Evolutionary conservation across 495 filamentous ascomycete species (phyloP).

Genomic region (Zalerion maritima): DNA sequence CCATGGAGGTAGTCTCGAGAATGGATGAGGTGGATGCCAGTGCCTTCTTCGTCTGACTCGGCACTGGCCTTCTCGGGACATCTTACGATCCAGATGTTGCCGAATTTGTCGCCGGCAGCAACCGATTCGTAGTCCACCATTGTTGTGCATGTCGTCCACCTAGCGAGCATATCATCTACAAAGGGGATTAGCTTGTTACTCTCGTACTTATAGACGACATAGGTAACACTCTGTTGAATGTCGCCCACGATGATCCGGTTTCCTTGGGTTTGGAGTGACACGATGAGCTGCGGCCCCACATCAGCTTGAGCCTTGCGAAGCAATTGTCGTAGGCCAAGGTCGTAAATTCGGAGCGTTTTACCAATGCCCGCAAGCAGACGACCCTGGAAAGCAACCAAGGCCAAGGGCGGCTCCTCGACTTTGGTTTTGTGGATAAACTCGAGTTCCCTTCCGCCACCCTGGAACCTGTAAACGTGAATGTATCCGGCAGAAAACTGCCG

Average conservation of each 20-base stretch:
- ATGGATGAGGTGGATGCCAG: constrained; percentile 76
- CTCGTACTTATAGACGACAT: constrained; percentile 83
- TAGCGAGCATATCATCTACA: constrained; percentile 70
- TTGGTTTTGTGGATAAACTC: constrained; percentile 96
- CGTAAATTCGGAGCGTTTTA: constrained; percentile 68
- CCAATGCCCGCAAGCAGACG: constrained; percentile 75
- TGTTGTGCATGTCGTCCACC: constrained; percentile 73
- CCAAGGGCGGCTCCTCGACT: constrained; percentile 75
- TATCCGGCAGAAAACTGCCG: constrained; percentile 62
- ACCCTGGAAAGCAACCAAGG: constrained; percentile 83
- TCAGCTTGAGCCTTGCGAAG: constrained; percentile 80
- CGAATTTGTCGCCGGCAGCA: constrained; percentile 94
- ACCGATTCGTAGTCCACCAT: constrained; percentile 98
- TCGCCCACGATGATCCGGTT: constrained; percentile 85
- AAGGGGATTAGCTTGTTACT: constrained; percentile 87
- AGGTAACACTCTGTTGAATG: constrained; percentile 78
- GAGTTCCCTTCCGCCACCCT: constrained; percentile 67
- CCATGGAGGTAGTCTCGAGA: constrained; percentile 82
- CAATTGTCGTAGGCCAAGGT: constrained; percentile 78
- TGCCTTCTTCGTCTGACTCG: constrained; percentile 82
- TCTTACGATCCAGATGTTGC: constrained; percentile 85
- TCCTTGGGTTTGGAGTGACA: constrained; percentile 79
- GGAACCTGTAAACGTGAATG: constrained; percentile 87
- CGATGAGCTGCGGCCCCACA: constrained; percentile 68
- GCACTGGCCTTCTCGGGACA: constrained; percentile 76